Conservation (phyloP, 192 early-diverging fungal genomes). For the Chytriomyces hyalinus region DNA sequence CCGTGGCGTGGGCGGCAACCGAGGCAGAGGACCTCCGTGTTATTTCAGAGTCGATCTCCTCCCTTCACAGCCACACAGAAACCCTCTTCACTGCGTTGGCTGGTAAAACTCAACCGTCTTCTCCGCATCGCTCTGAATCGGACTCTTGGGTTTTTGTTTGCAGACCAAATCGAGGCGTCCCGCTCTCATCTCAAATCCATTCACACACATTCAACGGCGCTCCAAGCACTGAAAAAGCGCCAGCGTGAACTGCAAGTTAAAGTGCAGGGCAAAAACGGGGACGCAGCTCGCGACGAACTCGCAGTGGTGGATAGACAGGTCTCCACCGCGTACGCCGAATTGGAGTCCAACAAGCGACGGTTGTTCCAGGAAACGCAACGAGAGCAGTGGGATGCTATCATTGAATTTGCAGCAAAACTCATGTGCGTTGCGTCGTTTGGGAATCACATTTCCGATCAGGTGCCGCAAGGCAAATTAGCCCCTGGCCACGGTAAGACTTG, state of each 20-base stretch:
- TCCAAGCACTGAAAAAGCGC: constrained; percentile 30
- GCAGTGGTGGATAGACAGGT: constrained; percentile 38
- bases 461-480: constrained; percentile 43
- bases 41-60: constrained; percentile 38
- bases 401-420: constrained; percentile 45
- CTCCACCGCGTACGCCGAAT: constrained; percentile 30
- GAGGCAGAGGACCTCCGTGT: constrained; percentile 46
- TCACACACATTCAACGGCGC: constrained; percentile 21
- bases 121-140: not conserved
- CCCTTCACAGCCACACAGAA: constrained; percentile 27
- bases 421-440: constrained; percentile 43
- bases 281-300: constrained; percentile 36
- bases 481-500: constrained; percentile 36
- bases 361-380: constrained; percentile 34
- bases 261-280: constrained; percentile 15
- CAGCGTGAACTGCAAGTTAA: constrained; percentile 41
- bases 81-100: constrained; percentile 24
- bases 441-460: constrained; percentile 48
- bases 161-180: constrained; percentile 40
- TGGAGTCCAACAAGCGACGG: constrained; percentile 45
- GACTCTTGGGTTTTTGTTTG: not conserved
- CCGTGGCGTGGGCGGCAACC: constrained; percentile 40
- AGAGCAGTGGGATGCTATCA: constrained; percentile 43
- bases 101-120: constrained; percentile 22
- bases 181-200: constrained; percentile 42